phyloP scores from a whole-genome alignment of 129 eudicot species.

The Lactuca sativa region DNA sequence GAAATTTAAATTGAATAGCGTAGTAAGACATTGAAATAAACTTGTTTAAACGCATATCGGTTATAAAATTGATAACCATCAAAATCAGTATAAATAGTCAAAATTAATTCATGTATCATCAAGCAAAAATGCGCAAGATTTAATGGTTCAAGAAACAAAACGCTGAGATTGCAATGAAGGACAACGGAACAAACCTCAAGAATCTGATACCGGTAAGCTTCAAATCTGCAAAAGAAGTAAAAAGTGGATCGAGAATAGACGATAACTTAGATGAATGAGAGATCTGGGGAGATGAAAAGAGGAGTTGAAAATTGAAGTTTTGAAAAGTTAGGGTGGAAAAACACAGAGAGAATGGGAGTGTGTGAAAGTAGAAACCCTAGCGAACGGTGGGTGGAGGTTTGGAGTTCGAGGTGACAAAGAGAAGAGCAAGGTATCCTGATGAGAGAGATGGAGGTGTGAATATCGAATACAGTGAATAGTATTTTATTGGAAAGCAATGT shows the following conservation, averaged over 20 bases:
- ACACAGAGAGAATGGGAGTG: constrained; percentile 10
- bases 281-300: constrained; percentile 11
- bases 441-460: constrained; percentile 6
- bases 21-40: neutral
- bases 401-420: neutral
- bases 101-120: neutral
- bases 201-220: neutral
- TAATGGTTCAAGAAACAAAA: neutral
- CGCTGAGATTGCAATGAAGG: constrained; percentile 6
- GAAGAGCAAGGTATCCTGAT: constrained; percentile 4
- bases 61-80: neutral
- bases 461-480: neutral
- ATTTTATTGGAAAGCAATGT: constrained; percentile 7
- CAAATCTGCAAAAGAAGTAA: neutral
- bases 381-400: constrained; percentile 5
- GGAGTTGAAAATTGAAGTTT: neutral
- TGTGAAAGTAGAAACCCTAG: constrained; percentile 20
- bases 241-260: neutral
- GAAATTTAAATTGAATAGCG: neutral
- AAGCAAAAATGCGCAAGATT: neutral
- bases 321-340: neutral
- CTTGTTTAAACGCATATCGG: neutral
- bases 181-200: neutral
- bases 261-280: constrained; percentile 2
- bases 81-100: neutral